These are phyloP conservation scores for Elaeis guineensis DNA, from an alignment of 176 grass and related monocot species.

Conservation along the genomic window DNA sequence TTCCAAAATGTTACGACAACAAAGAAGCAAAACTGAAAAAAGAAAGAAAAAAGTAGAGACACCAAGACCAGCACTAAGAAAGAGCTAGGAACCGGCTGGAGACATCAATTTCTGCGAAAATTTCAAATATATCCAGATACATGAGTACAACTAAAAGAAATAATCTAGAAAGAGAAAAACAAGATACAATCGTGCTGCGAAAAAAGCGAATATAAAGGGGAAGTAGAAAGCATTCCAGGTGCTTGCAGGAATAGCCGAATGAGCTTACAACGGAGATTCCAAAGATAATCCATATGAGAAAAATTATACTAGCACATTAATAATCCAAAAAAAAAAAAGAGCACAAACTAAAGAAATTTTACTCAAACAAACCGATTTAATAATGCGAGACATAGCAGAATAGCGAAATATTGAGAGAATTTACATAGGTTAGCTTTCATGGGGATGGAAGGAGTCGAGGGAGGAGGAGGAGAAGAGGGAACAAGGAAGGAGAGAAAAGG, in stretches of 20 bases:
- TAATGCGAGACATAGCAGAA: not conserved
- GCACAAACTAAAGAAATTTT: not conserved
- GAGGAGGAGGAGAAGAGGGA: constrained; percentile 4
- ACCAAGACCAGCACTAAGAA: too few relatives aligned
- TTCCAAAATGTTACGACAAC: too few relatives aligned
- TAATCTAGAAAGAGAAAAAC: not conserved
- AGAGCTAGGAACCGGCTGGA: too few relatives aligned
- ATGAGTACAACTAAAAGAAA: too few relatives aligned
- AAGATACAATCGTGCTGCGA: not conserved
- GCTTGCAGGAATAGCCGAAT: constrained; percentile 35
- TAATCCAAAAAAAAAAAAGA: not conserved
- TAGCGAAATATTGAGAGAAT: not conserved
- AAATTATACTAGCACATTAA: not conserved
- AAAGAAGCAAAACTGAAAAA: too few relatives aligned
- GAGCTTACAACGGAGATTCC: not conserved
- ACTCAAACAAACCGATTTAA: not conserved
- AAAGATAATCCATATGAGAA: too few relatives aligned
- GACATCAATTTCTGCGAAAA: too few relatives aligned
- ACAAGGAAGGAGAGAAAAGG: constrained; percentile 45
- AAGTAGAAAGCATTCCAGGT: not conserved
- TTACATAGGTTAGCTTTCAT: constrained; percentile 10
- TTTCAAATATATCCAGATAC: too few relatives aligned
- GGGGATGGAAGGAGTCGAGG: constrained; percentile 5
- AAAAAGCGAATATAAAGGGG: not conserved
- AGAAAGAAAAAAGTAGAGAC: too few relatives aligned